Evolutionary conservation across 352 stramenopile genomes (phyloP).

Genomic region (Elongisporangium undulatum): DNA sequence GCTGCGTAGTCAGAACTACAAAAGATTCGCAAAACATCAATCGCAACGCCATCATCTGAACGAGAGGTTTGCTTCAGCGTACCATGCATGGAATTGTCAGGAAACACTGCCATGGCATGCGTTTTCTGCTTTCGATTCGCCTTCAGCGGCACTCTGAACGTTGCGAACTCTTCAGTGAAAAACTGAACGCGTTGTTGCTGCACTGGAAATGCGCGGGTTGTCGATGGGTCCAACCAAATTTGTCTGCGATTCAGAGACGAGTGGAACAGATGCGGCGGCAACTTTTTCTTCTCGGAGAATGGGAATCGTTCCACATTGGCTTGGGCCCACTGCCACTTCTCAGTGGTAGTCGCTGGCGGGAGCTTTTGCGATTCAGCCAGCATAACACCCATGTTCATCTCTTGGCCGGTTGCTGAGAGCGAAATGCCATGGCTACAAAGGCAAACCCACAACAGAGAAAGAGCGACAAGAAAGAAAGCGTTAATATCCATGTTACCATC

Average conservation of each 20-base stretch:
- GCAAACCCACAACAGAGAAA: background rate
- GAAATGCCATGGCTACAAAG: slow-evolving; percentile 56
- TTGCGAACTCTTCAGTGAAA: slow-evolving; percentile 67
- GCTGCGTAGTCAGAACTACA: slow-evolving; percentile 42
- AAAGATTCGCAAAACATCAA: background rate
- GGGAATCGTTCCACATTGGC: slow-evolving; percentile 11
- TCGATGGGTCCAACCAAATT: slow-evolving; percentile 65
- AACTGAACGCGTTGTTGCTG: slow-evolving; percentile 48
- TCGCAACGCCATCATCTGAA: background rate
- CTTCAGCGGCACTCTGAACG: slow-evolving; percentile 57
- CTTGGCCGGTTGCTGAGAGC: slow-evolving; percentile 28
- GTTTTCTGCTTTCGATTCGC: slow-evolving; percentile 49
- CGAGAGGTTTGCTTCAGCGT: background rate
- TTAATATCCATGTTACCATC: background rate
- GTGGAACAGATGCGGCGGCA: slow-evolving; percentile 19
- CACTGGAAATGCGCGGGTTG: slow-evolving; percentile 42
- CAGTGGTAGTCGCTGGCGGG: slow-evolving; percentile 12
- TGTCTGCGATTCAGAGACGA: slow-evolving; percentile 32
- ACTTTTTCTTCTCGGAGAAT: slow-evolving; percentile 11
- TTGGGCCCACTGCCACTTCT: slow-evolving; percentile 15
- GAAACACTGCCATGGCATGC: slow-evolving; percentile 46
- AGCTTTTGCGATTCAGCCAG: slow-evolving; percentile 35
- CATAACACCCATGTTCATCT: slow-evolving; percentile 28
- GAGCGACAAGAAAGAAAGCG: background rate
- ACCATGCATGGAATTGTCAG: slow-evolving; percentile 65